Conservation (phyloP, 1,284 basidiomycete species). For the Trichosporon sp. region DNA sequence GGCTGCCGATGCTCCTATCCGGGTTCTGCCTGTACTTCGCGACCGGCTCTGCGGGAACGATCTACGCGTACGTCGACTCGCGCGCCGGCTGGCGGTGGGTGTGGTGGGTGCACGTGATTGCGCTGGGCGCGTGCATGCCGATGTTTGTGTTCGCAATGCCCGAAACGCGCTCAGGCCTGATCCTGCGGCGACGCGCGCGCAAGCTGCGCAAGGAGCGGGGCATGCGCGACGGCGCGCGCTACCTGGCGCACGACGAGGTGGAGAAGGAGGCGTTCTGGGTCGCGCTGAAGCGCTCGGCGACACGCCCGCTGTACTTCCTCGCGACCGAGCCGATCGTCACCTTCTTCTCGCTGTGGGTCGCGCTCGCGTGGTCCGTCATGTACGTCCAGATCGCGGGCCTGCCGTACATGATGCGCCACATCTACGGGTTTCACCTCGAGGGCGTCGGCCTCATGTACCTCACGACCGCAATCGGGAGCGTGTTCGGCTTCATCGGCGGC, state of each 20-base stretch:
- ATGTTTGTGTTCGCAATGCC: constrained; percentile 38
- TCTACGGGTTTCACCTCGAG: constrained; percentile 65
- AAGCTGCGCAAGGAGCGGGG: constrained; percentile 40
- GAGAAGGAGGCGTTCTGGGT: constrained; percentile 36
- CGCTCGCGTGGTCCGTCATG: constrained; percentile 71
- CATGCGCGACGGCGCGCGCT: constrained; percentile 35
- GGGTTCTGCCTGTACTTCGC: constrained; percentile 13
- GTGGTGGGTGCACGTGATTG: constrained; percentile 66
- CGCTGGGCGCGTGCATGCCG: constrained; percentile 28
- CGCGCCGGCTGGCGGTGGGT: constrained; percentile 72
- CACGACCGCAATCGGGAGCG: constrained; percentile 57
- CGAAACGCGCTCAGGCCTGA: constrained; percentile 47
- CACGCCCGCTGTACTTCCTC: constrained; percentile 54
- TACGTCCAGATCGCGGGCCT: constrained; percentile 67
- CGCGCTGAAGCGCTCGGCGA: constrained; percentile 34
- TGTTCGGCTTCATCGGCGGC: constrained; percentile 59
- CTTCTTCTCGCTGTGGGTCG: constrained; percentile 70
- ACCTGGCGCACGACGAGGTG: constrained; percentile 48
- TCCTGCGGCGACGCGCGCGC: constrained; percentile 39
- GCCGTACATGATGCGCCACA: constrained; percentile 57
- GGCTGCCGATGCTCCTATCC: constrained; percentile 17
- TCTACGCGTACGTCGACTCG: constrained; percentile 66
- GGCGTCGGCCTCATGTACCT: constrained; percentile 62
- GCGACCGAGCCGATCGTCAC: constrained; percentile 70
- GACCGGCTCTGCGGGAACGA: constrained; percentile 33